A percentile compares a stretch with the other conserved stretches of the same genome.
Evolutionary conservation across 208 protist species (phyloP).

Genomic region (Trypanosoma grayi): DNA sequence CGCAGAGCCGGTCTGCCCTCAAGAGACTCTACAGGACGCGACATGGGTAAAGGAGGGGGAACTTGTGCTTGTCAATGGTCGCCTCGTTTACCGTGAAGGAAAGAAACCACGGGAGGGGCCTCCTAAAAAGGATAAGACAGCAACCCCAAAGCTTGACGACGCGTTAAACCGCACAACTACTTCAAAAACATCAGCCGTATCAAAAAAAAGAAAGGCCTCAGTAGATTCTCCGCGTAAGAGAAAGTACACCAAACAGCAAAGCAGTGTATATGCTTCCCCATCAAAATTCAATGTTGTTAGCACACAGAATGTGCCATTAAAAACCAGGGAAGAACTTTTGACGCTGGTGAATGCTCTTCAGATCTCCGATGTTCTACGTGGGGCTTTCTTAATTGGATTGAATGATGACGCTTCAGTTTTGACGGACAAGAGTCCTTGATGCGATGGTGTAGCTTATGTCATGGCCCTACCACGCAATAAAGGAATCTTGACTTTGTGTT

Average conservation of each 20-base stretch:
- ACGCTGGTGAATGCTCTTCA: constrained; percentile 25
- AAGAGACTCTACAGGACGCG: constrained; percentile 8
- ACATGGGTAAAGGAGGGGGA: constrained; percentile 38
- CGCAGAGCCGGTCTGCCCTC: not conserved
- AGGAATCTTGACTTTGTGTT: too few species aligned
- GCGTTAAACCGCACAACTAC: not conserved
- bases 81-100: constrained; percentile 24
- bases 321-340: constrained; percentile 35
- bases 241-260: not conserved
- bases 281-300: constrained; percentile 10
- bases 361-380: constrained; percentile 27
- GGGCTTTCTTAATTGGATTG: constrained; percentile 46
- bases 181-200: not conserved
- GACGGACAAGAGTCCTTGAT: not conserved
- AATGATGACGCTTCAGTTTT: constrained; percentile 4
- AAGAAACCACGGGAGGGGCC: not conserved
- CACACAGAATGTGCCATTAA: constrained; percentile 25
- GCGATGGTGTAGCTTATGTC: not conserved
- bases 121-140: constrained; percentile 2
- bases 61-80: constrained; percentile 31
- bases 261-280: constrained; percentile 2
- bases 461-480: not conserved
- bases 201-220: not conserved
- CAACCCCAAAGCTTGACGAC: not conserved
- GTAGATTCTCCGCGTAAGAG: constrained; percentile 8